Evolutionary conservation across 331 rosid genomes (phyloP), one percentile per base, ranked within the genome.

Genomic region (Cucumis variabilis): DNA sequence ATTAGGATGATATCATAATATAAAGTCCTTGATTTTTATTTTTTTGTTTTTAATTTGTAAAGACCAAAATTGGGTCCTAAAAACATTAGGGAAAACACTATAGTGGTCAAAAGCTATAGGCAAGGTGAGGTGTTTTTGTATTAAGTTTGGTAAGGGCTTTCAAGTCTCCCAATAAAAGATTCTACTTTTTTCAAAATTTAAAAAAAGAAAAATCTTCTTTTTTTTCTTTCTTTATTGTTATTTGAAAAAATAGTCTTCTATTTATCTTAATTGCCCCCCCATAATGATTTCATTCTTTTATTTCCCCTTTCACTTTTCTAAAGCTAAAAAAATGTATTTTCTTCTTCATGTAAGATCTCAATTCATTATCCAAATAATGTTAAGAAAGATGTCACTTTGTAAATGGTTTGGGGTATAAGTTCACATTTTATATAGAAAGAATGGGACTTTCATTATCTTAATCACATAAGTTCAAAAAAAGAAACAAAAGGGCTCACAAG

Each of bases 61-160:
- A 76, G 25, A 6, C 66, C 21, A 78, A 24, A 50, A 3, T 78
- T 78, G 84, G n/a, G 44, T 25, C 3, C n/a, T 48, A 51, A n/a
- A 78, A 51, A 25, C 10, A 78, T 24, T 25, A 14, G 44, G 46
- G 41, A 53, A 77, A 53, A 78, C 66, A 77, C 83, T 50, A 48
- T 77, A 50, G 83, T n/a, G 16, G 83, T 77, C 83, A 77, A 77
- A 77, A 77, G 83, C 30, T 14, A 77, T 13, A 16, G 66, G 65
- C 65, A 48, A 77, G 55, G 4, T 41, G 27, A 77, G 83, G 83
- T 74, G 63, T 77, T 44, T 10, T 44, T 21, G 23, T 48, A 20
- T n/a, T 77, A 11, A 72, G n/a, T 74, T 74, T 74, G 27, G 53
- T 20, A 41, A 20, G 80, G 55, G 10, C 55, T 75, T 75, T 75